Percentiles rank a stretch among this genome's conserved stretches.
Evolutionary conservation across 345 rosid genomes (phyloP).

Genomic region (Citrus trifoliata): DNA sequence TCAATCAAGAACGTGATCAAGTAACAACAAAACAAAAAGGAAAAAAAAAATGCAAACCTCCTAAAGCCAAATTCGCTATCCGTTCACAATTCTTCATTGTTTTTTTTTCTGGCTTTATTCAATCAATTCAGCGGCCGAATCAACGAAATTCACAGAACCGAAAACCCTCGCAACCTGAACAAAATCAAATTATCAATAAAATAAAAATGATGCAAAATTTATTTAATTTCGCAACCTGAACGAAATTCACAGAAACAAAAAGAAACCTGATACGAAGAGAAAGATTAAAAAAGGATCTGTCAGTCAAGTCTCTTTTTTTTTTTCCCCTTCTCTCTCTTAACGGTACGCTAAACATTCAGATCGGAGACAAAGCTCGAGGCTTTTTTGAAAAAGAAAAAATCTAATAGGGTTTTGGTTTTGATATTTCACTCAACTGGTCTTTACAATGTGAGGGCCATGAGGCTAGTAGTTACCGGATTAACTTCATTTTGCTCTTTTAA

Average conservation of each 20-base stretch:
- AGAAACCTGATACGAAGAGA: background rate
- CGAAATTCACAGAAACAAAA: too few species aligned
- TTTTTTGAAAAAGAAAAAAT: background rate
- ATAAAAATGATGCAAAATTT: background rate
- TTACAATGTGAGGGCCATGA: too few species aligned
- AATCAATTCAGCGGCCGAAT: background rate
- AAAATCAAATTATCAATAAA: background rate
- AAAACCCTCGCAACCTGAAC: background rate
- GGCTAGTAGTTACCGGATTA: background rate
- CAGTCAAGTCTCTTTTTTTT: background rate
- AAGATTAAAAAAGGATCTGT: conserved; percentile 10
- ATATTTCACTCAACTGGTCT: background rate
- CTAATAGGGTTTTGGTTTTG: conserved; percentile 2
- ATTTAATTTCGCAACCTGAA: background rate
- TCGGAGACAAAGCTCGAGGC: conserved; percentile 16
- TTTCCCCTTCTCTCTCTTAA: conserved; percentile 11
- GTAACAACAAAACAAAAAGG: background rate
- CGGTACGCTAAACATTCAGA: conserved; percentile 22
- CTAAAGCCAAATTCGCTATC: conserved; percentile 72
- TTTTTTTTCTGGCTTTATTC: background rate
- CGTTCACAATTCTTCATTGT: conserved; percentile 82
- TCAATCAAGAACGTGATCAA: background rate
- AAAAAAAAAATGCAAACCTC: conserved; percentile 42
- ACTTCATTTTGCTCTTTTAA: background rate
- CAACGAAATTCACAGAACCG: background rate